Conservation (phyloP, 192 early-diverging fungal genomes). For the Ramicandelaber brevisporus region DNA sequence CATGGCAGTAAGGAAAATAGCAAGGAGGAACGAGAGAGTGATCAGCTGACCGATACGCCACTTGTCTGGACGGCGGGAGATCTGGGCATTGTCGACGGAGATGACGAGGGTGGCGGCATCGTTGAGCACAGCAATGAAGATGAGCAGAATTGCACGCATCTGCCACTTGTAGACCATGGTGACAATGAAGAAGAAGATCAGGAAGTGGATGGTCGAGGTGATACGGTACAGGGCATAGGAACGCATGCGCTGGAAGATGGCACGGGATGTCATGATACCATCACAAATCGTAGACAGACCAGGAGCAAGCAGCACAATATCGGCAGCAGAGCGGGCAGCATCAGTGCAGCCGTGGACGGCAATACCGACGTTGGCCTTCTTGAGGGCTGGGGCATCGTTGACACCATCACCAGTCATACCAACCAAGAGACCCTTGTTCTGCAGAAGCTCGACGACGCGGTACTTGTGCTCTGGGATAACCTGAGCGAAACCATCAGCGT, state of each 20-base stretch:
- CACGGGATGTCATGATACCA: slow-evolving; percentile 66
- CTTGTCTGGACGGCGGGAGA: slow-evolving; percentile 73
- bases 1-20: slow-evolving; percentile 36
- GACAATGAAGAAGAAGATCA: slow-evolving; percentile 87
- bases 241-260: slow-evolving; percentile 90
- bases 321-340: slow-evolving; percentile 81
- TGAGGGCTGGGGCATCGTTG: slow-evolving; percentile 93
- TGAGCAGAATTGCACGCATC: slow-evolving; percentile 52
- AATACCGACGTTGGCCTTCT: slow-evolving; percentile 95
- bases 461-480: slow-evolving; percentile 98
- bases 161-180: slow-evolving; percentile 57
- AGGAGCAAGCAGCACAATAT: slow-evolving; percentile 77
- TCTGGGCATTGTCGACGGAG: slow-evolving; percentile 77
- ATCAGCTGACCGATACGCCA: slow-evolving; percentile 86
- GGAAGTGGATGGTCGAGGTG: slow-evolving; percentile 83
- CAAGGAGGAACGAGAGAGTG: slow-evolving; percentile 52
- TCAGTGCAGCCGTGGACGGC: slow-evolving; percentile 90
- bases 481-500: slow-evolving; percentile 88
- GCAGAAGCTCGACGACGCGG: slow-evolving; percentile 83
- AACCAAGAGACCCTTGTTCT: slow-evolving; percentile 59
- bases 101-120: slow-evolving; percentile 83
- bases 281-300: slow-evolving; percentile 84
- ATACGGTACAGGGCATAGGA: slow-evolving; percentile 86
- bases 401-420: slow-evolving; percentile 97
- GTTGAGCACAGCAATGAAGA: slow-evolving; percentile 78